Conservation (phyloP, 2,329 filamentous ascomycete species). For the Lachnellula hyalina region DNA sequence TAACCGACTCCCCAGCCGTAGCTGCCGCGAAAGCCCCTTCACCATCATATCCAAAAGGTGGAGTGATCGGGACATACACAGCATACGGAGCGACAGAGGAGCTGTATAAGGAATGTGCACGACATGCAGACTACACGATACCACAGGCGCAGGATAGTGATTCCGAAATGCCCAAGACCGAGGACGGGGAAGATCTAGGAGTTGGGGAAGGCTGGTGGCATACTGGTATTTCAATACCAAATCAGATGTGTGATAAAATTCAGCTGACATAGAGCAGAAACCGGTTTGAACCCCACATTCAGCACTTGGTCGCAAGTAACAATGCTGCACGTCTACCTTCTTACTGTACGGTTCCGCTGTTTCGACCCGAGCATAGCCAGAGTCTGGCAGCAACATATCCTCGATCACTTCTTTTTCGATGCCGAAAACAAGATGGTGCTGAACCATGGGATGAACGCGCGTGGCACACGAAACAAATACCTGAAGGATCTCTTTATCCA, state of each 20-base stretch:
- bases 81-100: slow-evolving; percentile 74
- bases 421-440: slow-evolving; percentile 80
- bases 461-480: slow-evolving; percentile 56
- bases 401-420: slow-evolving; percentile 92
- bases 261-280: slow-evolving; percentile 45
- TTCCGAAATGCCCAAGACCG: slow-evolving; percentile 62
- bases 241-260: background rate
- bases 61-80: slow-evolving; percentile 60
- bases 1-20: slow-evolving; percentile 24
- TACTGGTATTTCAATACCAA: slow-evolving; percentile 47
- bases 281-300: slow-evolving; percentile 80
- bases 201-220: slow-evolving; percentile 75
- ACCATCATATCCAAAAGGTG: slow-evolving; percentile 14
- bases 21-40: too few relatives aligned
- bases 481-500: slow-evolving; percentile 88
- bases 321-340: slow-evolving; percentile 91
- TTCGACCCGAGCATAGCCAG: slow-evolving; percentile 64
- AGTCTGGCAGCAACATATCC: slow-evolving; percentile 81
- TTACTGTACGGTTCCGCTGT: slow-evolving; percentile 77
- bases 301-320: slow-evolving; percentile 94
- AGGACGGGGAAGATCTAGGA: slow-evolving; percentile 78
- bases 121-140: slow-evolving; percentile 25
- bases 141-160: slow-evolving; percentile 39
- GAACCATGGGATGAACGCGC: slow-evolving; percentile 64
- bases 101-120: slow-evolving; percentile 40